Base-by-base conservation (phyloP, 805 yeast species). In the Yarrowia keelungensis region DNA sequence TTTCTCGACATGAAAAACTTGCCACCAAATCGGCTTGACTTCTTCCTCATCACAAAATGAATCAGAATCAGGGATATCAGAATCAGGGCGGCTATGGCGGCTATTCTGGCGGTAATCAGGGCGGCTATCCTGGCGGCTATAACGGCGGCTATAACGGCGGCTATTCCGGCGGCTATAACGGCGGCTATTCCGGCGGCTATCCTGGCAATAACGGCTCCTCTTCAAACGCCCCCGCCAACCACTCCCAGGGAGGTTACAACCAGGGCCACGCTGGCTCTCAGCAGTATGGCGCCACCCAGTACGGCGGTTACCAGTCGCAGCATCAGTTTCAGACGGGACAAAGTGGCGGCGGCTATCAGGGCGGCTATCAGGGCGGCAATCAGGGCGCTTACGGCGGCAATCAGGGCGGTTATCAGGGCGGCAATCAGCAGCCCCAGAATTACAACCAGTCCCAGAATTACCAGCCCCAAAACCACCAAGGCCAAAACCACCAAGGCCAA, bases 221-320 rank as follows among this genome's bases (percentile, higher is more conserved):
- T 10, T 5, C 8, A 7, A 9, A 38, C 26, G 8, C 15, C 16
- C 19, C 39, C 12, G 41, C 26, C 22, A 39, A 39, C 45, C 59
- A 53, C 16, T 53, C 59, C 3, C 59, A 53, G 59, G 45, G 35
- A 16, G 59, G 59, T 4, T 53, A 53, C 12, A 51, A 19, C 12
- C 14, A 8, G n/a, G 54, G 35, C n/a, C n/a, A 15, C 9, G 35
- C 11, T 22, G n/a, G n/a, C 7, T 5, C n/a, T 3, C 32, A 26
- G 32, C 32, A 26, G 32, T 26, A 26, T 46, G 35, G 35, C 11
- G 50, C 35, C n/a, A 26, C 16, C 19, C 49, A 16, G 22, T 45
- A 19, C 14, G 47, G 47, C 3, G 47, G 47, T 9, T 16, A 43
- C 22, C 46, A 43, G 46, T n/a, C 15, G 19, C 46, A 43, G 46